Evolutionary conservation across 257 asterid species (phyloP).

Genomic region (Euphrasia confusa): DNA sequence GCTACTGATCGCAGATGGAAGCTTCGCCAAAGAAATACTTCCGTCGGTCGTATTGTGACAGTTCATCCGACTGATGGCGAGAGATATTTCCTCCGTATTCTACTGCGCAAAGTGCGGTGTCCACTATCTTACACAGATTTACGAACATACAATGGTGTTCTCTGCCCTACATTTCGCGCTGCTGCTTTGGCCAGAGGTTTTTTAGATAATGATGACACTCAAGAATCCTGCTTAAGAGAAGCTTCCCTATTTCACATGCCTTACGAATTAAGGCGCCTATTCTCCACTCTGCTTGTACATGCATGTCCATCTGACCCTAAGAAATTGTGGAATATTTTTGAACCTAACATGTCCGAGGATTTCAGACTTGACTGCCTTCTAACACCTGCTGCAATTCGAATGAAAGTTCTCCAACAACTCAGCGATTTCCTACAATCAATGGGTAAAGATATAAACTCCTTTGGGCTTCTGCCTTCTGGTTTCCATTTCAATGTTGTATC

Average conservation of each 20-base stretch:
- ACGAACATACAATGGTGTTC: too few relatives aligned
- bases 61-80: neutral
- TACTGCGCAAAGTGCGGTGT: neutral
- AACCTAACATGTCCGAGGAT: neutral
- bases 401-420: neutral
- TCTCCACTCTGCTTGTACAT: neutral
- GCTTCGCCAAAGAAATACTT: neutral
- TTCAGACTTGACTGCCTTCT: neutral
- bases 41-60: neutral
- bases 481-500: neutral
- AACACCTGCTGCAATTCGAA: neutral
- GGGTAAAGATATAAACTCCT: neutral
- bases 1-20: too few relatives aligned
- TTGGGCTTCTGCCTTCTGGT: neutral
- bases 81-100: neutral
- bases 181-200: neutral
- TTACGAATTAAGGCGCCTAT: neutral
- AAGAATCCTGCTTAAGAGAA: neutral
- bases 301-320: neutral
- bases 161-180: neutral
- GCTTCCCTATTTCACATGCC: neutral
- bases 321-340: neutral
- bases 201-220: neutral
- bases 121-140: too few relatives aligned
- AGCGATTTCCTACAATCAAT: neutral